Base-by-base conservation (phyloP, 2,329 filamentous ascomycete species). In the Pseudocercospora macadamiae region DNA sequence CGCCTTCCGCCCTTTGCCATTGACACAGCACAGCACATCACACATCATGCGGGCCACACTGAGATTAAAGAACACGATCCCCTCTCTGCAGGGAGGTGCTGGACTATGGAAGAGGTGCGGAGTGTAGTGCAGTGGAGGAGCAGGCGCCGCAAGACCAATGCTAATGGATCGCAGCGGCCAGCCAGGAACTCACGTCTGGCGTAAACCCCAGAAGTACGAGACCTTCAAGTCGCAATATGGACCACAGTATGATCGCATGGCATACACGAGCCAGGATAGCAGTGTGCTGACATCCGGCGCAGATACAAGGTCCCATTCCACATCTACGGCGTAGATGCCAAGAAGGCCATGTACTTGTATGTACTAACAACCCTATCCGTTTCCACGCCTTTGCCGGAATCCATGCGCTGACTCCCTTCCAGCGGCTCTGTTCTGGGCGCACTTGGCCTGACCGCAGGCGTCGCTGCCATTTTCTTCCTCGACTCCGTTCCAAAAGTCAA, bases 401-500 rank as follows among this genome's bases (percentile, higher is more conserved):
- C 25, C 23, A 30, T 10, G 9, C 9, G 26, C 58, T 60, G 42
- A 60, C 42, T n/a, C 30, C 2, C 8, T 65, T 74, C 54, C 76
- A 75, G 72, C 76, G 80, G 74, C 57, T 64, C 70, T 54, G 78
- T 85, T 51, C 81, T 79, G 44, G 80, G 75, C 54, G 78, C 77
- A 47, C 86, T 87, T 74, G 85, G 83, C 64, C 82, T 79, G 62
- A 78, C 80, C 47, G 79, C 82, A 39, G 85, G 82, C 63, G 76
- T 84, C 71, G 83, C 84, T 74, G 83, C 82, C 34, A 71, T 88
- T 66, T 87, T 84, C 78, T 85, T 88, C 80, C 83, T 87, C 76
- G 82, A 83, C 67, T 85, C 86, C 67, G 79, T 88, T 82, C 84
- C 21, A 37, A 55, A 61, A 47, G 63, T 66, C 47, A 62, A 64